Evolutionary conservation across 305 asterid species (phyloP).

Genomic region (Rubia tinctorum): DNA sequence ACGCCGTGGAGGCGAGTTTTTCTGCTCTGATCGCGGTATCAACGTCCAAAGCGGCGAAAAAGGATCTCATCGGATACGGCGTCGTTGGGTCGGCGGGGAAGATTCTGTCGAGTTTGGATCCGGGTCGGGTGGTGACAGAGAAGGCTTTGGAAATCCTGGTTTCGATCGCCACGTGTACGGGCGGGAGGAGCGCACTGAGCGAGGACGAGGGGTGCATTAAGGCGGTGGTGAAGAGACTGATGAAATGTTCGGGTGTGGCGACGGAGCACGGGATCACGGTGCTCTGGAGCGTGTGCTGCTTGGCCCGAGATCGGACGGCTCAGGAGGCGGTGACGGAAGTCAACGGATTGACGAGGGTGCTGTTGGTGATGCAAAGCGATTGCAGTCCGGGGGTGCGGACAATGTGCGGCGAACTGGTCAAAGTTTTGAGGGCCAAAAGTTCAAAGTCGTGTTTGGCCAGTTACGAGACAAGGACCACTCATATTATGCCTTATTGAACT

Average conservation of each 20-base stretch:
- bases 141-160: conserved; percentile 48
- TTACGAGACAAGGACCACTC: conserved; percentile 78
- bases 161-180: conserved; percentile 62
- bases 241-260: conserved; percentile 68
- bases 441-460: conserved; percentile 79
- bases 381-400: conserved; percentile 47
- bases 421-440: conserved; percentile 52
- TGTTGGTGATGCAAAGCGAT: conserved; percentile 85
- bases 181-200: conserved; percentile 62
- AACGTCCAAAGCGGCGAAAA: conserved; percentile 47
- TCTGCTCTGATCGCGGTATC: conserved; percentile 54
- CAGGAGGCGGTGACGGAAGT: conserved; percentile 46
- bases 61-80: conserved; percentile 68
- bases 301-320: conserved; percentile 51
- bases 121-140: conserved; percentile 36
- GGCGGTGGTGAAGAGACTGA: conserved; percentile 57
- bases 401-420: conserved; percentile 84
- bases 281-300: conserved; percentile 81
- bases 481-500: conserved; percentile 61
- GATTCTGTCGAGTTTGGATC: conserved; percentile 41
- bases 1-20: conserved; percentile 42
- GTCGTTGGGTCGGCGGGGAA: conserved; percentile 39
- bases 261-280: conserved; percentile 81
- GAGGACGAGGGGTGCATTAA: conserved; percentile 54
- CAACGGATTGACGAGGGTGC: conserved; percentile 74